Conservation (phyloP, 345 rosid genomes). For the Citrus unshiu region DNA sequence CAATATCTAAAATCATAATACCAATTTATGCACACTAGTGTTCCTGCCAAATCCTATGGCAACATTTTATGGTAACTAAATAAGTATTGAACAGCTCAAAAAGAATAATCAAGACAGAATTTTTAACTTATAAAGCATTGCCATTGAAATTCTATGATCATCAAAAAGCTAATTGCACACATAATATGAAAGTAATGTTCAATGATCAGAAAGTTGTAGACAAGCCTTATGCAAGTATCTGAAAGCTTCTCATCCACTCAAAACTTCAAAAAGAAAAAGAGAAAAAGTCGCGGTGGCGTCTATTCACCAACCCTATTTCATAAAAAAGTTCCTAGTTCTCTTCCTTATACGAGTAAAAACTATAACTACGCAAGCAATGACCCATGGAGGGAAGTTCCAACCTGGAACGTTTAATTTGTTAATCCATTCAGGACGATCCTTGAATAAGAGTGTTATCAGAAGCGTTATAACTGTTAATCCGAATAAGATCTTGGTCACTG, state of each 20-base stretch:
- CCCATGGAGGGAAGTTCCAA: conserved; percentile 81
- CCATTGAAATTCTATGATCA: not conserved
- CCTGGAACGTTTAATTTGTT: conserved; percentile 37
- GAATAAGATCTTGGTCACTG: conserved; percentile 75
- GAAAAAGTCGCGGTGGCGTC: not conserved
- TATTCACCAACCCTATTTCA: conserved; percentile 45
- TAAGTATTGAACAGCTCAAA: not conserved
- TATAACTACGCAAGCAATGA: conserved; percentile 78
- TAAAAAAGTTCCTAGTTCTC: conserved; percentile 70
- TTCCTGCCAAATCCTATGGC: too few species aligned
- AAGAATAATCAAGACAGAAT: not conserved
- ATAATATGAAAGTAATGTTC: not conserved
- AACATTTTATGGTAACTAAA: too few species aligned
- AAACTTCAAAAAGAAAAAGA: not conserved
- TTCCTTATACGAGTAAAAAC: conserved; percentile 93
- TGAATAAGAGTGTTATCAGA: conserved; percentile 48
- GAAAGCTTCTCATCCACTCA: not conserved
- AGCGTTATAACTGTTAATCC: conserved; percentile 52
- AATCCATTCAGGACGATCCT: conserved; percentile 71
- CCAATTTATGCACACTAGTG: not conserved
- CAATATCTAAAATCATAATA: not conserved
- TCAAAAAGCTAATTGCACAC: not conserved
- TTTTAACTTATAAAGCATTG: not conserved
- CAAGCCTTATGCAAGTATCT: not conserved
- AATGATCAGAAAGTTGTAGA: not conserved